Percentiles rank a stretch among this genome's conserved stretches.
Evolutionary conservation across 1,284 basidiomycete genomes (phyloP).

Genomic region (Cryptococcus deneoformans): DNA sequence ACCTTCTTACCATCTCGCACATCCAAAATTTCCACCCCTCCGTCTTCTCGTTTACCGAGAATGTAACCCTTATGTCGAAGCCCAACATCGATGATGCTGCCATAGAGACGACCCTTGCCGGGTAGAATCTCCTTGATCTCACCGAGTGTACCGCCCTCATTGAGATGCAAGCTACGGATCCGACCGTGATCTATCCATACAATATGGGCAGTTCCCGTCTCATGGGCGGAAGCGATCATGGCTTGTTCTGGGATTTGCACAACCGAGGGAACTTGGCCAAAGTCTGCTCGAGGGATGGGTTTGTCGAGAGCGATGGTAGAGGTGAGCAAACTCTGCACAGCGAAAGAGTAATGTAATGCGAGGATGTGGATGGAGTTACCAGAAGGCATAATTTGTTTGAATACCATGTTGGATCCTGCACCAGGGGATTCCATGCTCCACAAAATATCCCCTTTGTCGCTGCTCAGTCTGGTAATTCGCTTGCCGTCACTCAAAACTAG

Average conservation of each 20-base stretch:
- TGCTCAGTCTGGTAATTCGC: slow-evolving; percentile 31
- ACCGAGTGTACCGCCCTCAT: slow-evolving; percentile 43
- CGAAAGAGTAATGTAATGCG: slow-evolving; percentile 63
- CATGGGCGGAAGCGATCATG: slow-evolving; percentile 23
- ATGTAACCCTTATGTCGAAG: slow-evolving; percentile 39
- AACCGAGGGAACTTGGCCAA: slow-evolving; percentile 59
- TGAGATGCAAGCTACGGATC: slow-evolving; percentile 45
- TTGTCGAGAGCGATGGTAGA: slow-evolving; percentile 58
- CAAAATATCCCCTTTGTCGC: slow-evolving; percentile 22
- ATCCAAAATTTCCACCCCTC: slow-evolving; percentile 57
- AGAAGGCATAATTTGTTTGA: slow-evolving; percentile 61
- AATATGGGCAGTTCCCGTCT: slow-evolving; percentile 50
- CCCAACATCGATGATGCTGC: slow-evolving; percentile 35
- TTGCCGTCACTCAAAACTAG: slow-evolving; percentile 37
- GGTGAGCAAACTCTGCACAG: slow-evolving; percentile 64
- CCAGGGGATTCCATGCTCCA: slow-evolving; percentile 42
- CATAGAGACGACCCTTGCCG: slow-evolving; percentile 25
- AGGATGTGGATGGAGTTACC: slow-evolving; percentile 61
- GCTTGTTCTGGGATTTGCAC: slow-evolving; percentile 48
- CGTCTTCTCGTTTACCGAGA: slow-evolving; percentile 48
- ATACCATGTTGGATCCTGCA: slow-evolving; percentile 57
- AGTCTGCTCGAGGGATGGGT: slow-evolving; percentile 56
- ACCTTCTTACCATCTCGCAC: slow-evolving; percentile 52
- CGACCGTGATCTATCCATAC: slow-evolving; percentile 67
- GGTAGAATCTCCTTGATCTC: slow-evolving; percentile 57